Conservation (phyloP, 2,329 filamentous ascomycete genomes). For the Trichoderma sp. region DNA sequence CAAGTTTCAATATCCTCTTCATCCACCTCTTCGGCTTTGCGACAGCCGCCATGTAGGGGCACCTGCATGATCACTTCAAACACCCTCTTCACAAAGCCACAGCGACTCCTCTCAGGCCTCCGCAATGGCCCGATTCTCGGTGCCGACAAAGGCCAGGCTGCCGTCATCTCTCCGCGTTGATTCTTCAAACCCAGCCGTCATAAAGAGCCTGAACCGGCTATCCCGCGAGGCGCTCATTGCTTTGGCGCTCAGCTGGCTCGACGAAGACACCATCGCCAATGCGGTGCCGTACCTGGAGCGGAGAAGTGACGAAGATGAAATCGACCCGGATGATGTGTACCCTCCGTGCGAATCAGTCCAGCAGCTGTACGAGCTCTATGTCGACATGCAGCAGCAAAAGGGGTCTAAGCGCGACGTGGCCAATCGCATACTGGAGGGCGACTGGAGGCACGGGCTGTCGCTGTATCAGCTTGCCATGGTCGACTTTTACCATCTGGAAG, state of each 20-base stretch:
- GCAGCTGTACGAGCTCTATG: constrained; percentile 68
- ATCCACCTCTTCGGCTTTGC: not conserved
- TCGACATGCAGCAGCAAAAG: constrained; percentile 59
- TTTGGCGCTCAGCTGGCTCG: constrained; percentile 76
- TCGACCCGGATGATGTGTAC: constrained; percentile 68
- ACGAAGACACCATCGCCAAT: constrained; percentile 65
- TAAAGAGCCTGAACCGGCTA: constrained; percentile 68
- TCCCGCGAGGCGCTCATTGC: constrained; percentile 72
- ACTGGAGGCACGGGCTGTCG: constrained; percentile 66
- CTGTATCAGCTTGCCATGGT: constrained; percentile 70
- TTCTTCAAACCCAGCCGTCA: constrained; percentile 63
- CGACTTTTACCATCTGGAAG: constrained; percentile 67
- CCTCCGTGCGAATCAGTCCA: constrained; percentile 66
- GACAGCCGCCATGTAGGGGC: constrained; percentile 10
- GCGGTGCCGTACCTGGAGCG: constrained; percentile 42
- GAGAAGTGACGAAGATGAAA: constrained; percentile 39
- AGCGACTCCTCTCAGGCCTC: not conserved
- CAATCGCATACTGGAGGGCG: constrained; percentile 66
- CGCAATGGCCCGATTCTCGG: constrained; percentile 59
- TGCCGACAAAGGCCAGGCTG: constrained; percentile 72
- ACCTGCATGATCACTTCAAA: constrained; percentile 12
- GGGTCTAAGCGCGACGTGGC: constrained; percentile 65
- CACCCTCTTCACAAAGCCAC: too few species aligned
- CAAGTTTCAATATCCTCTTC: not conserved
- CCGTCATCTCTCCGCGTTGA: constrained; percentile 71